Evolutionary conservation across 2,329 filamentous ascomycete genomes (phyloP).

Genomic region (Penicillium verrucosum): DNA sequence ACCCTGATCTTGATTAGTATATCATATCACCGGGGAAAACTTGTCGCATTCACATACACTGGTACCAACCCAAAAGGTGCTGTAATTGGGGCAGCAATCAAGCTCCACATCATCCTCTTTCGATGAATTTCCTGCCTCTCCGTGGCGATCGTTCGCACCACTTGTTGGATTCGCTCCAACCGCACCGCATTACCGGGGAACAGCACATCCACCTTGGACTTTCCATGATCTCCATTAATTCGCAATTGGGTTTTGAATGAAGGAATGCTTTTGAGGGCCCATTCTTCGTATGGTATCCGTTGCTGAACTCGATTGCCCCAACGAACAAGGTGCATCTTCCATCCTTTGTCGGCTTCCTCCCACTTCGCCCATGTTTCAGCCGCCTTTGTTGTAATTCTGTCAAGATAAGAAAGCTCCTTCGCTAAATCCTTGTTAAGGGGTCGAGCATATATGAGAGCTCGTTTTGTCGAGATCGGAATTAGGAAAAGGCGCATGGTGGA

Average conservation of each 20-base stretch:
- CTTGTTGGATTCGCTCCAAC: slow-evolving; percentile 57
- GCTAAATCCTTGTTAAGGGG: slow-evolving; percentile 59
- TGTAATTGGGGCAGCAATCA: slow-evolving; percentile 77
- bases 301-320: slow-evolving; percentile 85
- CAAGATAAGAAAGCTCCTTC: slow-evolving; percentile 54
- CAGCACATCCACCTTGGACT: slow-evolving; percentile 63
- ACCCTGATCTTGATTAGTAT: slow-evolving; percentile 54
- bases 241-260: slow-evolving; percentile 67
- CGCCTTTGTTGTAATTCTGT: slow-evolving; percentile 68
- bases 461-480: slow-evolving; percentile 84
- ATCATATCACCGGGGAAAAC: not conserved
- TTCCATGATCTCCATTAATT: slow-evolving; percentile 61
- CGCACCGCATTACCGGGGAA: slow-evolving; percentile 72
- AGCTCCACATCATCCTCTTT: slow-evolving; percentile 73
- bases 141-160: slow-evolving; percentile 70
- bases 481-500: slow-evolving; percentile 81
- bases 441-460: slow-evolving; percentile 89
- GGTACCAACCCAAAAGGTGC: slow-evolving; percentile 80
- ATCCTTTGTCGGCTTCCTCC: slow-evolving; percentile 79
- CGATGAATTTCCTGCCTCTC: slow-evolving; percentile 78
- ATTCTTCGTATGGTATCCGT: slow-evolving; percentile 93
- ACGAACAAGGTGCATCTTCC: slow-evolving; percentile 81
- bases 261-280: slow-evolving; percentile 93
- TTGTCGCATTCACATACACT: slow-evolving; percentile 57
- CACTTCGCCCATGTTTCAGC: slow-evolving; percentile 77